A percentile compares a stretch with the other conserved stretches of the same genome.
phyloP scores from a whole-genome alignment of 2,329 filamentous ascomycete species.

The Chaetomiaceae sp. region DNA sequence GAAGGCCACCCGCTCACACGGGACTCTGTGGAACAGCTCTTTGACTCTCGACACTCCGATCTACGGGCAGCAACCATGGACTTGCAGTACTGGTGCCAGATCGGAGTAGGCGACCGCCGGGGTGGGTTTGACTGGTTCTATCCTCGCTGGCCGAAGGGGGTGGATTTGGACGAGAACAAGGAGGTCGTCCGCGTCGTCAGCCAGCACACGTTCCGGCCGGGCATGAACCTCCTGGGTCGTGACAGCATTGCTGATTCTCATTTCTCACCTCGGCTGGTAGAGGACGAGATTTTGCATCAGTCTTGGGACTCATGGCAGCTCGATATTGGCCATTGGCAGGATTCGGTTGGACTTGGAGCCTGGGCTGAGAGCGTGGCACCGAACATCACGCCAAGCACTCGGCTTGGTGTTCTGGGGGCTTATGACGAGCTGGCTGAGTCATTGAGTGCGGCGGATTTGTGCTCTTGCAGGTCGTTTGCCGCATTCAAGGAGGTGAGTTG shows the following conservation, averaged over 20 bases:
- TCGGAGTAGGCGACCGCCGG: slow-evolving; percentile 82
- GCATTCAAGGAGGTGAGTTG: slow-evolving; percentile 31
- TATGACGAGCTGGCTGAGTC: slow-evolving; percentile 51
- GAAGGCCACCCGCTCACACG: slow-evolving; percentile 78
- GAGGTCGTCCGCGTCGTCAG: slow-evolving; percentile 73
- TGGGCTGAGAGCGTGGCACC: slow-evolving; percentile 32
- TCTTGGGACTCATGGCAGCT: slow-evolving; percentile 62
- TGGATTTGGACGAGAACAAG: slow-evolving; percentile 61
- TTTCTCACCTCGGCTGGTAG: slow-evolving; percentile 35
- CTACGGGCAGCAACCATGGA: slow-evolving; percentile 76
- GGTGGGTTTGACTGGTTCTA: slow-evolving; percentile 88
- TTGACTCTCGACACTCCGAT: slow-evolving; percentile 62
- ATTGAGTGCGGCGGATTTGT: slow-evolving; percentile 62
- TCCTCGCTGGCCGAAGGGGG: slow-evolving; percentile 66
- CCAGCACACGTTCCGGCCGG: slow-evolving; percentile 65
- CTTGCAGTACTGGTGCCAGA: slow-evolving; percentile 94
- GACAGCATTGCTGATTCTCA: slow-evolving; percentile 43
- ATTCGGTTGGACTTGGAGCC: slow-evolving; percentile 32
- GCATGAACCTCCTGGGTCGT: slow-evolving; percentile 71
- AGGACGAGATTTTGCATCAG: slow-evolving; percentile 60
- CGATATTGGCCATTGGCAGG: slow-evolving; percentile 54
- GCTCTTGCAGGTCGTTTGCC: slow-evolving; percentile 44
- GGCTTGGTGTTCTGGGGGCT: slow-evolving; percentile 38
- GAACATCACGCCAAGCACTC: slow-evolving; percentile 13
- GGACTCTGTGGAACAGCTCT: slow-evolving; percentile 62